Conservation (phyloP, 139 green algal genomes). For the Mychonastes homosphaera region DNA sequence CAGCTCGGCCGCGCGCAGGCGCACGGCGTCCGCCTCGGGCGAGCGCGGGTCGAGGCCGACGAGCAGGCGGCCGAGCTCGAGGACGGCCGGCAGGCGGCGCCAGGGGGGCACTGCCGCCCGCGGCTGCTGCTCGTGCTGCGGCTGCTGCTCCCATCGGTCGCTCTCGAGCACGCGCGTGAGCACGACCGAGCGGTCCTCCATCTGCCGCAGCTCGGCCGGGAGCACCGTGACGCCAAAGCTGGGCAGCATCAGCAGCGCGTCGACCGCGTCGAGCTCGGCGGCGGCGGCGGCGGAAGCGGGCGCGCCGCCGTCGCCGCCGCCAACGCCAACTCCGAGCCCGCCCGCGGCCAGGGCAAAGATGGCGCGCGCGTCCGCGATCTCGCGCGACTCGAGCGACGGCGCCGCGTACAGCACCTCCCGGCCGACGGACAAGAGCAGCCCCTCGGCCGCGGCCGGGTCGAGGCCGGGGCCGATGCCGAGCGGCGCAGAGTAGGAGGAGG, state of each 20-base stretch:
- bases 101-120: constrained; percentile 9
- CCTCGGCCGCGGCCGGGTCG: no score
- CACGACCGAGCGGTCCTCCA: constrained; percentile 10
- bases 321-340: no score
- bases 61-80: constrained; percentile 16
- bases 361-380: no score
- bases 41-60: neutral
- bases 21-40: constrained; percentile 3
- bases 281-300: no score
- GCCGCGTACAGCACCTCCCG: no score
- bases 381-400: no score
- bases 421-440: no score
- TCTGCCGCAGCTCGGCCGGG: constrained; percentile 4
- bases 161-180: constrained; percentile 1
- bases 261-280: neutral
- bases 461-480: no score
- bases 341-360: no score
- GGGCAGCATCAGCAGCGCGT: constrained; percentile 7
- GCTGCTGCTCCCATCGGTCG: neutral
- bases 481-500: no score
- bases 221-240: constrained; percentile 14
- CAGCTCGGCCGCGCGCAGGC: constrained; percentile 11
- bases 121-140: neutral
- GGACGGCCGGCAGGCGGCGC: constrained; percentile 9
- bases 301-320: no score